phyloP scores from a whole-genome alignment of 2,329 filamentous ascomycete species.

The Claviceps fusiformis region DNA sequence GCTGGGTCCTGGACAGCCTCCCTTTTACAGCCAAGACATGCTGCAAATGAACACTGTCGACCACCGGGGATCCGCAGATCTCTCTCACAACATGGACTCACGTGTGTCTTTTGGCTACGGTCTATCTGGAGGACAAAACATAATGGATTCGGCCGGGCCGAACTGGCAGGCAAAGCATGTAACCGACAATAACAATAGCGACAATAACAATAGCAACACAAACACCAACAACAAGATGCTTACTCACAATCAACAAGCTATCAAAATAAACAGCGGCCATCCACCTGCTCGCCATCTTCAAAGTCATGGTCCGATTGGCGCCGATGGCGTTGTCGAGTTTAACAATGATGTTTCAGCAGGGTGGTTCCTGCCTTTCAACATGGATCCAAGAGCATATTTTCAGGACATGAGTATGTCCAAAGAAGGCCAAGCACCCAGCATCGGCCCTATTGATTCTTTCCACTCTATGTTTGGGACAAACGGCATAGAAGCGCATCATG shows the following conservation, averaged over 20 bases:
- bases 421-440: constrained; percentile 14
- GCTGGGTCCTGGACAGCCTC: constrained; percentile 19
- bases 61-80: constrained; percentile 29
- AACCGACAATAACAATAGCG: neutral
- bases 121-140: neutral
- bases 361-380: constrained; percentile 90
- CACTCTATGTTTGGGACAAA: constrained; percentile 30
- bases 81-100: constrained; percentile 58
- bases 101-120: constrained; percentile 54
- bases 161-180: constrained; percentile 1
- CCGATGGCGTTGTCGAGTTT: constrained; percentile 12
- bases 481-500: constrained; percentile 23
- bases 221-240: neutral
- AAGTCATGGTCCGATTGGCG: constrained; percentile 10
- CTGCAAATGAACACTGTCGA: constrained; percentile 34
- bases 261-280: constrained; percentile 13
- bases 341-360: constrained; percentile 44
- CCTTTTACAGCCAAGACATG: constrained; percentile 38
- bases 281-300: constrained; percentile 16
- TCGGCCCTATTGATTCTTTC: constrained; percentile 29
- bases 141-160: constrained; percentile 27
- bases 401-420: constrained; percentile 32
- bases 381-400: constrained; percentile 57
- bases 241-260: constrained; percentile 14
- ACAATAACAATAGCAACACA: neutral